phyloP scores from a whole-genome alignment of 2,329 filamentous ascomycete genomes.

The Grosmannia clavigera region DNA sequence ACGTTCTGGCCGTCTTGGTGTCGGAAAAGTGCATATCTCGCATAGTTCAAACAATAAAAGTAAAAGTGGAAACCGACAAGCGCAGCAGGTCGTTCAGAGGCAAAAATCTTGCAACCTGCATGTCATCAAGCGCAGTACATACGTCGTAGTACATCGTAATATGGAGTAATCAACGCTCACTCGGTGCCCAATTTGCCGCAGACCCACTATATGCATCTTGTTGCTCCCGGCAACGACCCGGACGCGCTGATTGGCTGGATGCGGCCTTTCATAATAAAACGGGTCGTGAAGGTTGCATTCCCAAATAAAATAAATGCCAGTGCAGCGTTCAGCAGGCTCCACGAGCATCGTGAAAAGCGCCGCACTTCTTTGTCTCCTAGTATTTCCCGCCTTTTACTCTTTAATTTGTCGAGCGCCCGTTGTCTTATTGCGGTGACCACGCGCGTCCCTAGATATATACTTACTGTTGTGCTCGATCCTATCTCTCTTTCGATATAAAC shows the following conservation, averaged over 20 bases:
- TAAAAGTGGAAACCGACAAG: slow-evolving; percentile 8
- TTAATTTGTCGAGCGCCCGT: not conserved
- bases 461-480: not conserved
- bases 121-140: not conserved
- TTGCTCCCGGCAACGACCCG: slow-evolving; percentile 16
- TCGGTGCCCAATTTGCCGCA: not conserved
- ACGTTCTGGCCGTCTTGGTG: not conserved
- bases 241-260: slow-evolving; percentile 12
- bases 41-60: slow-evolving; percentile 3
- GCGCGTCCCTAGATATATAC: not conserved
- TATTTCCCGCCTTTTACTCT: not conserved
- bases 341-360: not conserved
- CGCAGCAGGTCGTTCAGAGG: too few species aligned
- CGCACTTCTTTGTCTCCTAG: not conserved
- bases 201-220: not conserved
- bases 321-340: not conserved
- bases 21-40: slow-evolving; percentile 7
- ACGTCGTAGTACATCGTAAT: too few species aligned
- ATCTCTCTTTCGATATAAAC: not conserved
- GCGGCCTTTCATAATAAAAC: slow-evolving; percentile 8
- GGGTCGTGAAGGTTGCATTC: not conserved
- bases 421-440: not conserved
- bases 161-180: too few species aligned
- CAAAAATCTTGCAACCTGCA: not conserved
- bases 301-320: slow-evolving; percentile 7